These are phyloP conservation scores for Geum urbanum DNA, from an alignment of 306 rosid species.

Conservation along the genomic window DNA sequence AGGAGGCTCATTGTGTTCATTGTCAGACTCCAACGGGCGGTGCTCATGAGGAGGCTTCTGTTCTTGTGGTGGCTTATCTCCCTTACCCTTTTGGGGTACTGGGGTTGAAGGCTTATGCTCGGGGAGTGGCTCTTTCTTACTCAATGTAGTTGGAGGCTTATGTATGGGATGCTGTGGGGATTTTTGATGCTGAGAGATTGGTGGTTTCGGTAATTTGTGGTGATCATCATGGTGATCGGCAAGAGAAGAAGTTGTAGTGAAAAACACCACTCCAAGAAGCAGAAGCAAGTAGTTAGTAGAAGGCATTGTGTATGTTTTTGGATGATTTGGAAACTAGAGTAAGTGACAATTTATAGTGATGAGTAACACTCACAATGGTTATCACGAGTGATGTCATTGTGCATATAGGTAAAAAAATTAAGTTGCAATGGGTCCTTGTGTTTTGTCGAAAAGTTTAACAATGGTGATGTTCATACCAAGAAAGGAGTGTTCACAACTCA, in stretches of 20 bases:
- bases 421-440: background rate
- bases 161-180: background rate
- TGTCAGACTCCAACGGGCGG: background rate
- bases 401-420: too few relatives aligned
- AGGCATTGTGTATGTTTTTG: slow-evolving; percentile 21
- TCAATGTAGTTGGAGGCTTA: background rate
- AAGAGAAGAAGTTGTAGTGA: slow-evolving; percentile 23
- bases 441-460: slow-evolving; percentile 9
- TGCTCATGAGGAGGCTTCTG: slow-evolving; percentile 6
- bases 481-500: slow-evolving; percentile 2
- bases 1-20: background rate
- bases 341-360: slow-evolving; percentile 25
- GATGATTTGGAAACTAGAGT: background rate
- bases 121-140: background rate
- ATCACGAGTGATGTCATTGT: slow-evolving; percentile 5
- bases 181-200: background rate
- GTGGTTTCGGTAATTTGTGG: slow-evolving; percentile 8
- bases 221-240: slow-evolving; percentile 9
- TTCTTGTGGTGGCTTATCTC: slow-evolving; percentile 1
- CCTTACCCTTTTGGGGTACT: background rate
- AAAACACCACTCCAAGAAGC: slow-evolving; percentile 31
- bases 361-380: background rate
- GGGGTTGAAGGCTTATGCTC: slow-evolving; percentile 9
- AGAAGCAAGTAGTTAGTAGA: slow-evolving; percentile 5
- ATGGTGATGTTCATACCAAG: background rate